These are phyloP conservation scores for Kurtzmaniella fragi DNA, from an alignment of 805 yeast genomes.

Conservation along the genomic window DNA sequence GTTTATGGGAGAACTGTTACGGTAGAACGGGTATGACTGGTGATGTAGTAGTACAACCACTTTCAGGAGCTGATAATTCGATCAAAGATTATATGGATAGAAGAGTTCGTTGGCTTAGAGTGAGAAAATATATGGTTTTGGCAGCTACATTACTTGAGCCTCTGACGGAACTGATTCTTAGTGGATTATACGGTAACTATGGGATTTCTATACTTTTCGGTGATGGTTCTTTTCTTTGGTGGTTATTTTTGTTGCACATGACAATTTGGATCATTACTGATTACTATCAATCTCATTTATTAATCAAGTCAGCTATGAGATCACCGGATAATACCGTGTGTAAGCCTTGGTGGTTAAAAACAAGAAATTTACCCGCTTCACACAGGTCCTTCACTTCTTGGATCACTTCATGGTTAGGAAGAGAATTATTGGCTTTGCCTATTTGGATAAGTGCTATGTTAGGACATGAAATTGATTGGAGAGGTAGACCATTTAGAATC, in stretches of 20 bases:
- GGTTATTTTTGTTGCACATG: slow-evolving; percentile 49
- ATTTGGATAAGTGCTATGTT: slow-evolving; percentile 78
- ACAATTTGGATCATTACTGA: slow-evolving; percentile 62
- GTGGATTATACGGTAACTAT: slow-evolving; percentile 63
- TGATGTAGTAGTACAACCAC: slow-evolving; percentile 76
- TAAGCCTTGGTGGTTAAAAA: slow-evolving; percentile 23
- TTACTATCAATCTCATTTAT: slow-evolving; percentile 48
- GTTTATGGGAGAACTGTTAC: slow-evolving; percentile 63
- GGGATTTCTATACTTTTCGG: slow-evolving; percentile 47
- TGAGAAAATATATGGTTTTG: slow-evolving; percentile 80
- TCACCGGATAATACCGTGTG: slow-evolving; percentile 4
- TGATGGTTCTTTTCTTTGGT: slow-evolving; percentile 23
- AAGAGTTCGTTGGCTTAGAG: slow-evolving; percentile 80
- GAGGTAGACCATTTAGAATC: slow-evolving; percentile 72
- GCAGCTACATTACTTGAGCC: slow-evolving; percentile 85
- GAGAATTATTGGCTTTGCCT: slow-evolving; percentile 77
- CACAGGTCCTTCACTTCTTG: slow-evolving; percentile 17
- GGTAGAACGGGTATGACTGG: slow-evolving; percentile 76
- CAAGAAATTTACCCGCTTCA: slow-evolving; percentile 12
- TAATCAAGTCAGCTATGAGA: slow-evolving; percentile 26
- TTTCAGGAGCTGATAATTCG: slow-evolving; percentile 34
- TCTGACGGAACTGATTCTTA: slow-evolving; percentile 69
- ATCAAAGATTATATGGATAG: slow-evolving; percentile 57
- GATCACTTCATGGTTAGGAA: slow-evolving; percentile 49
- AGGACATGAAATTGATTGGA: slow-evolving; percentile 74